Conservation (phyloP, 495 filamentous ascomycete species). For the Saxophila tyrrhenica region DNA sequence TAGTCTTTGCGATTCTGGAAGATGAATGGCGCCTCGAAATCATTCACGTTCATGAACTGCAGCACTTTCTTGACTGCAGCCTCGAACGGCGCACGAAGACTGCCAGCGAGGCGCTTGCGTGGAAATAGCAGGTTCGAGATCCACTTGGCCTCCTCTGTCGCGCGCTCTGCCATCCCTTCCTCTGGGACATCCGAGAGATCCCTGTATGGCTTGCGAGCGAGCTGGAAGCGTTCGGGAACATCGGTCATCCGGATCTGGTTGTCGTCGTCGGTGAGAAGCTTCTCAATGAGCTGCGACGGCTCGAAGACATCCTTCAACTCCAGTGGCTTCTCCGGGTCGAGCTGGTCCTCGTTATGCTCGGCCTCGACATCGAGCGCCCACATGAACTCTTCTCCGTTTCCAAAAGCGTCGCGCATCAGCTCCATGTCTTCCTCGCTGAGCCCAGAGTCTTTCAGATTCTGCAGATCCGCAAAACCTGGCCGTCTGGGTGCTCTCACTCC, state of each 20-base stretch:
- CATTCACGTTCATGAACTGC: slow-evolving; percentile 84
- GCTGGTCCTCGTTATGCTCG: slow-evolving; percentile 55
- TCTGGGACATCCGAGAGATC: slow-evolving; percentile 55
- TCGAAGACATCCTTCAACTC: slow-evolving; percentile 97
- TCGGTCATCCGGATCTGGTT: slow-evolving; percentile 77
- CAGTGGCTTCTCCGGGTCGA: slow-evolving; percentile 56
- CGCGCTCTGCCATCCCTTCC: slow-evolving; percentile 45
- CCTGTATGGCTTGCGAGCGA: slow-evolving; percentile 78
- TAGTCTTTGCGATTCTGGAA: slow-evolving; percentile 98
- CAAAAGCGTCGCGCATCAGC: slow-evolving; percentile 91
- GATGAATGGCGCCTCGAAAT: slow-evolving; percentile 91
- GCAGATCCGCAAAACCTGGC: slow-evolving; percentile 50
- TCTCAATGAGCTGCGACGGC: slow-evolving; percentile 83
- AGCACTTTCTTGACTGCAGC: slow-evolving; percentile 84
- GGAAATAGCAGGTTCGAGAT: slow-evolving; percentile 80
- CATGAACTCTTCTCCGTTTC: slow-evolving; percentile 85
- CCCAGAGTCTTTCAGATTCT: slow-evolving; percentile 56
- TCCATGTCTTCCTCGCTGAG: slow-evolving; percentile 84
- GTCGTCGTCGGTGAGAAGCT: slow-evolving; percentile 89
- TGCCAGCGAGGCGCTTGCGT: slow-evolving; percentile 59
- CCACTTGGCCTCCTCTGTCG: slow-evolving; percentile 82
- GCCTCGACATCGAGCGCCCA: slow-evolving; percentile 84
- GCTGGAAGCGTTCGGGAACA: slow-evolving; percentile 87
- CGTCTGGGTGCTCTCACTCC: slow-evolving; percentile 66
- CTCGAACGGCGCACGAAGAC: slow-evolving; percentile 70